These are phyloP conservation scores for Polytrichum formosum DNA, from an alignment of 225 moss, liverwort and hornwort species.

Conservation along the genomic window DNA sequence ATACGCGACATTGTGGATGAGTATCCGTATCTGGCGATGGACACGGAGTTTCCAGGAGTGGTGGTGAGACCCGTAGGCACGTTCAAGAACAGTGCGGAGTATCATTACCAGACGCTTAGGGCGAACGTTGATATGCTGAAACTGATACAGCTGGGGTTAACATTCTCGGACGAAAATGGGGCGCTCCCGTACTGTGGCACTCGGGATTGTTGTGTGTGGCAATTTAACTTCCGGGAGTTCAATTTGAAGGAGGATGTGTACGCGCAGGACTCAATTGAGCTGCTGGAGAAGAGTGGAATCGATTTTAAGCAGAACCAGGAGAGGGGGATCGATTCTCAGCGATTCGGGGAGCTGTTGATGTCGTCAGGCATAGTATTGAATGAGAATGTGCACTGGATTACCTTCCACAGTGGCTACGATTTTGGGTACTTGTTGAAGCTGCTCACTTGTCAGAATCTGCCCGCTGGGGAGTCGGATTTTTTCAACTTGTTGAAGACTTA, in stretches of 20 bases:
- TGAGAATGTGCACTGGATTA: conserved; percentile 99
- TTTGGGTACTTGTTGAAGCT: conserved; percentile 98
- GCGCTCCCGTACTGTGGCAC: conserved; percentile 85
- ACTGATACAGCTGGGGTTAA: conserved; percentile 97
- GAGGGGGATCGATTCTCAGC: conserved; percentile 89
- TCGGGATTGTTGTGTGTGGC: conserved; percentile 91
- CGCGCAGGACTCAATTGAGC: conserved; percentile 96
- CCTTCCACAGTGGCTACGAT: conserved; percentile 97
- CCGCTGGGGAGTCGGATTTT: conserved; percentile 77
- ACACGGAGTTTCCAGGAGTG: conserved; percentile 98
- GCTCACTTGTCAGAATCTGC: conserved; percentile 95
- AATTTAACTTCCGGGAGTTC: conserved; percentile 99
- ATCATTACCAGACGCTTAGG: conserved; percentile 90
- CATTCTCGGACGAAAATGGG: conserved; percentile 94
- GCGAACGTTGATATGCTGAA: conserved; percentile 99
- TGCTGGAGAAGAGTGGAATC: conserved; percentile 89
- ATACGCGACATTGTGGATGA: conserved; percentile 99
- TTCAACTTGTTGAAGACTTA: conserved; percentile 96
- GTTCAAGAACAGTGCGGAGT: conserved; percentile 91
- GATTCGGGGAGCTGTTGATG: conserved; percentile 97
- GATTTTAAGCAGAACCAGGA: conserved; percentile 94
- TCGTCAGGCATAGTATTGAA: conserved; percentile 98
- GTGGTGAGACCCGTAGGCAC: conserved; percentile 95
- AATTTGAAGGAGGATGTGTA: conserved; percentile 93
- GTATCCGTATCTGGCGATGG: conserved; percentile 96